Evolutionary conservation across 2,329 filamentous ascomycete species (phyloP).

Genomic region (Endoconidiophora laricicola): DNA sequence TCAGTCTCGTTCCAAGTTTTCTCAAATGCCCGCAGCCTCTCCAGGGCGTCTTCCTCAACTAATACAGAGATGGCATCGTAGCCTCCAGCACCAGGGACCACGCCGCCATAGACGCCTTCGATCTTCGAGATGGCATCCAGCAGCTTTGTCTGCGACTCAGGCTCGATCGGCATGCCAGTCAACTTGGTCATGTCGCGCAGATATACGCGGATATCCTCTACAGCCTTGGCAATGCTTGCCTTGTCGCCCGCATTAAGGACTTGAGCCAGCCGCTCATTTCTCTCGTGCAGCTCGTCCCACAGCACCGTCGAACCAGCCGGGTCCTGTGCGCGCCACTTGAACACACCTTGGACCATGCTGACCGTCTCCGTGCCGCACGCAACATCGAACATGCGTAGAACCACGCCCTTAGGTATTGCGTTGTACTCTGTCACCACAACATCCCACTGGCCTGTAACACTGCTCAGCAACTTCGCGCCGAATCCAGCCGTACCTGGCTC

Average conservation of each 20-base stretch:
- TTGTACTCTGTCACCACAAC: constrained; percentile 39
- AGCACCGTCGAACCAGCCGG: constrained; percentile 46
- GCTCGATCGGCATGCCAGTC: constrained; percentile 77
- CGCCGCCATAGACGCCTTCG: constrained; percentile 71
- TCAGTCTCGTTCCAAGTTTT: constrained; percentile 40
- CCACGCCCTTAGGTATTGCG: constrained; percentile 57
- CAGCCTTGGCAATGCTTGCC: constrained; percentile 28
- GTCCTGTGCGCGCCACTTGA: constrained; percentile 60
- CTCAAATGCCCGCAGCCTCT: constrained; percentile 50
- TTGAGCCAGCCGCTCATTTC: constrained; percentile 54
- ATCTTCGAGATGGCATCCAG: constrained; percentile 58
- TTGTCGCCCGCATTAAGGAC: constrained; percentile 38
- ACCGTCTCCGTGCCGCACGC: constrained; percentile 88
- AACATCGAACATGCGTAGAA: constrained; percentile 87
- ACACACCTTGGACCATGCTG: constrained; percentile 84
- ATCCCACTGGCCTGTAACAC: constrained; percentile 60
- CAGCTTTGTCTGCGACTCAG: constrained; percentile 65
- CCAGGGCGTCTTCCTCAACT: constrained; percentile 49
- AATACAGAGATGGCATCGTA: constrained; percentile 79
- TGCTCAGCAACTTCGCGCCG: constrained; percentile 40
- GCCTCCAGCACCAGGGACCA: constrained; percentile 86
- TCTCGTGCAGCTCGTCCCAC: constrained; percentile 52
- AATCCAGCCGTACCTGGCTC: constrained; percentile 53
- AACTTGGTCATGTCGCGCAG: constrained; percentile 61
- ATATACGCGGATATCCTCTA: constrained; percentile 37